These are phyloP conservation scores for Starmerella tilneyi DNA, from an alignment of 805 yeast species.

Conservation along the genomic window DNA sequence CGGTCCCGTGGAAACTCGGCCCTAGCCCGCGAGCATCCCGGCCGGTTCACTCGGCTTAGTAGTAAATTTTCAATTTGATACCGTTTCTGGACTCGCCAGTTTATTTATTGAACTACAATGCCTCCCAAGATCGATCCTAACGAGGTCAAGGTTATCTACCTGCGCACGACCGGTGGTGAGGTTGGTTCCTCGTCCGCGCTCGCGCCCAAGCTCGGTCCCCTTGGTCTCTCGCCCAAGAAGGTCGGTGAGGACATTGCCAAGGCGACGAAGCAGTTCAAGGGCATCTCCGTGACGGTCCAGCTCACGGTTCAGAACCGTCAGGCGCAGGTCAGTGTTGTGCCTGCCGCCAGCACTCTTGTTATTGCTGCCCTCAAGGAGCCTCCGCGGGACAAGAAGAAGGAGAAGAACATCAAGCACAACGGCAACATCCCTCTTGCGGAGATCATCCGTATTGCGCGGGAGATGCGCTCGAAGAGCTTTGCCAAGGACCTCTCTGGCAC, in stretches of 20 bases:
- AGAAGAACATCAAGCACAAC: constrained; percentile 97
- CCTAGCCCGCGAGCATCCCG: constrained; percentile 1
- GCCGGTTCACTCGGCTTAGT: constrained; percentile 16
- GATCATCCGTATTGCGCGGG: constrained; percentile 93
- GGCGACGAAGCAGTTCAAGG: constrained; percentile 98
- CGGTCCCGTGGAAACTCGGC: constrained; percentile 1
- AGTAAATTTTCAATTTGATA: constrained; percentile 10
- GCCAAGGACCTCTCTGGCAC: constrained; percentile 96
- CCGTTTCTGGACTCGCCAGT: constrained; percentile 11
- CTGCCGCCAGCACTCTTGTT: constrained; percentile 97
- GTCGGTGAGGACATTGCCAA: constrained; percentile 99
- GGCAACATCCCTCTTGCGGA: constrained; percentile 98
- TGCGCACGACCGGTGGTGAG: constrained; percentile 99
- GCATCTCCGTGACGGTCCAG: constrained; percentile 98
- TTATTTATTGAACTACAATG: constrained; percentile 34
- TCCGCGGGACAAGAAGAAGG: constrained; percentile 99
- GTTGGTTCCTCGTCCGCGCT: constrained; percentile 99
- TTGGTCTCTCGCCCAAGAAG: constrained; percentile 99
- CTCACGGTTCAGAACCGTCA: constrained; percentile 99
- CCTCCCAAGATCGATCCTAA: constrained; percentile 98
- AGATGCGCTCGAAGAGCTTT: constrained; percentile 93
- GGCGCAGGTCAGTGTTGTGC: constrained; percentile 97
- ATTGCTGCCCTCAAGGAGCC: constrained; percentile 99
- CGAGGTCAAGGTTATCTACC: constrained; percentile 97
- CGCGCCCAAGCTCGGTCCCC: constrained; percentile 99